A percentile compares a stretch with the other conserved stretches of the same genome.
Evolutionary conservation across 306 rosid species (phyloP).

Genomic region (Castanea sativa): DNA sequence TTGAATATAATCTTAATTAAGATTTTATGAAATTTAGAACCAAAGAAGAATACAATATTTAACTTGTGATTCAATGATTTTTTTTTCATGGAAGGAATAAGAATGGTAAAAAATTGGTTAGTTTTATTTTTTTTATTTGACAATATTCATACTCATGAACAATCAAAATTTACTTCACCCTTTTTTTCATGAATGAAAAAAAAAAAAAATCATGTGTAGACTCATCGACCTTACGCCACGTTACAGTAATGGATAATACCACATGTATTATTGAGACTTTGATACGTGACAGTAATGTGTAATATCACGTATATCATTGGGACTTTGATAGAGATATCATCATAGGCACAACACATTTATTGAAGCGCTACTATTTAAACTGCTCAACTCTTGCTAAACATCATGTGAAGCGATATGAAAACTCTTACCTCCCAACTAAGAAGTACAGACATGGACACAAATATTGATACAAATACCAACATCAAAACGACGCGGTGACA

Average conservation of each 20-base stretch:
- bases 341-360: too few relatives aligned
- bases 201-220: too few relatives aligned
- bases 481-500: accelerated
- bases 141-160: too few relatives aligned
- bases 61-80: neutral
- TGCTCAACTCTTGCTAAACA: accelerated
- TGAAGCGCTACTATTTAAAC: too few relatives aligned
- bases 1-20: neutral
- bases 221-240: accelerated
- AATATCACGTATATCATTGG: accelerated
- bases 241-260: accelerated
- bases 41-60: neutral
- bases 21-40: neutral
- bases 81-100: too few relatives aligned
- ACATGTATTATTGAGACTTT: too few relatives aligned
- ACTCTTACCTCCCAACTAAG: accelerated
- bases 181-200: too few relatives aligned
- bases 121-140: too few relatives aligned
- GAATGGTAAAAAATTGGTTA: too few relatives aligned
- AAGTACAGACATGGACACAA: accelerated
- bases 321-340: too few relatives aligned
- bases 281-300: accelerated
- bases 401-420: accelerated
- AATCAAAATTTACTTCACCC: too few relatives aligned
- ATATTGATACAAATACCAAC: accelerated